A percentile compares a stretch with the other conserved stretches of the same genome.
These are phyloP conservation scores for Trichocladium uniseriatum DNA, from an alignment of 495 filamentous ascomycete genomes.

Conservation along the genomic window DNA sequence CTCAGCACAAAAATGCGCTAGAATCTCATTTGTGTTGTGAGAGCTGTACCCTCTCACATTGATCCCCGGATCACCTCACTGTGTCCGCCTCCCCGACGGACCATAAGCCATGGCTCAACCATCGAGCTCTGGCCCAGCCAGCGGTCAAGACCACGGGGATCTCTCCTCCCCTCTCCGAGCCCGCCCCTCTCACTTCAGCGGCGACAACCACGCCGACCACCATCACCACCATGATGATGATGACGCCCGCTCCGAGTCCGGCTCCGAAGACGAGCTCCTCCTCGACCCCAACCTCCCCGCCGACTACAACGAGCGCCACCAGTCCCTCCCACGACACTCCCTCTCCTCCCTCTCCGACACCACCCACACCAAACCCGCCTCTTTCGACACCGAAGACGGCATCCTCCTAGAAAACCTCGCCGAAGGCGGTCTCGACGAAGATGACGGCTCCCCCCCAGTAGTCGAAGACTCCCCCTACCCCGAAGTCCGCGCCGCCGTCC, in stretches of 20 bases:
- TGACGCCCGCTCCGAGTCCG: conserved; percentile 26
- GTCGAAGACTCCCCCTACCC: conserved; percentile 59
- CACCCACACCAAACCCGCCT: conserved; percentile 8
- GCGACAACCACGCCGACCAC: conserved; percentile 16
- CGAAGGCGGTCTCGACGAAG: not conserved
- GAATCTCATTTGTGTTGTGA: no score
- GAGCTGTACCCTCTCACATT: no score
- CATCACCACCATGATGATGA: conserved; percentile 8
- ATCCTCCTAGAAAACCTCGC: not conserved
- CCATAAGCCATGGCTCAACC: conserved; percentile 12
- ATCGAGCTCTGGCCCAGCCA: conserved; percentile 8
- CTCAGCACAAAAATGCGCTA: no score
- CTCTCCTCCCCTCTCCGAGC: conserved; percentile 12
- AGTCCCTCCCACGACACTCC: conserved; percentile 18
- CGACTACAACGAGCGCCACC: conserved; percentile 23
- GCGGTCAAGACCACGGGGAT: not conserved
- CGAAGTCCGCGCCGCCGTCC: conserved; percentile 55
- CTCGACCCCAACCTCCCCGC: conserved; percentile 44
- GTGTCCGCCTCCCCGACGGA: not conserved
- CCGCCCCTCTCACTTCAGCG: conserved; percentile 27
- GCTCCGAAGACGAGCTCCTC: conserved; percentile 37
- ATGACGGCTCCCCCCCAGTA: conserved; percentile 1
- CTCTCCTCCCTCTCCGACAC: conserved; percentile 20
- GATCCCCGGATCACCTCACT: no score
- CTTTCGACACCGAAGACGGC: not conserved